Evolutionary conservation across 2,329 filamentous ascomycete genomes (phyloP).

Genomic region (Aspergillus piperis): DNA sequence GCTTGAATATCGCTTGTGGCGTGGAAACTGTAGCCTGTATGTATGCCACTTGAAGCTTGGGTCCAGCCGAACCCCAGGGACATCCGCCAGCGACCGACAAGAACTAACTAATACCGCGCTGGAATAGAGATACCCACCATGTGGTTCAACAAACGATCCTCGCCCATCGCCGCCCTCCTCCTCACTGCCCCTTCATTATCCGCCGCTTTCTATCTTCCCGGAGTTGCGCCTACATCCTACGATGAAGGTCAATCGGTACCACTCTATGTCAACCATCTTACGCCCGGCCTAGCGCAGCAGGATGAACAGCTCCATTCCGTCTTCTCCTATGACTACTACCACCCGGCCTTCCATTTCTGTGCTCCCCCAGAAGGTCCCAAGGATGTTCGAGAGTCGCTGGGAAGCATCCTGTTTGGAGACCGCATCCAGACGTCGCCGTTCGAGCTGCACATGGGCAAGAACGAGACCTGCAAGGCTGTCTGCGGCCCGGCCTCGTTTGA

Average conservation of each 20-base stretch:
- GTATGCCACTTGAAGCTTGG: slow-evolving; percentile 16
- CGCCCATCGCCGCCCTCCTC: slow-evolving; percentile 33
- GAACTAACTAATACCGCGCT: slow-evolving; percentile 20
- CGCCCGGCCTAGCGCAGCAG: slow-evolving; percentile 73
- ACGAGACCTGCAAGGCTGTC: slow-evolving; percentile 82
- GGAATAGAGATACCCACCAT: slow-evolving; percentile 32
- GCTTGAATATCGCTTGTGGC: slow-evolving; percentile 10
- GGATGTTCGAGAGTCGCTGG: slow-evolving; percentile 82
- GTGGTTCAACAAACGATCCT: slow-evolving; percentile 35
- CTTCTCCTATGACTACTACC: slow-evolving; percentile 95
- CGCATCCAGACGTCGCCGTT: slow-evolving; percentile 97
- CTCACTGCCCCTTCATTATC: slow-evolving; percentile 37
- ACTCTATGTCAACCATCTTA: slow-evolving; percentile 89
- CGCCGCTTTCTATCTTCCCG: slow-evolving; percentile 90
- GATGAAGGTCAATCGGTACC: slow-evolving; percentile 76
- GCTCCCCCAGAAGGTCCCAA: slow-evolving; percentile 73
- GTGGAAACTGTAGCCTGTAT: slow-evolving; percentile 25
- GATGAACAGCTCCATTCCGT: slow-evolving; percentile 88
- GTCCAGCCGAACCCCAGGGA: not conserved
- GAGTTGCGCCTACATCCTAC: slow-evolving; percentile 93
- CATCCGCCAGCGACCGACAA: slow-evolving; percentile 9
- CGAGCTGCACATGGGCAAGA: slow-evolving; percentile 79
- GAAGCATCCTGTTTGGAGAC: slow-evolving; percentile 96
- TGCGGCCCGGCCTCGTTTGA: slow-evolving; percentile 70
- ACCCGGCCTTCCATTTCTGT: slow-evolving; percentile 85